Conservation (phyloP, 768 basidiomycete genomes). For the Pleurotus pulmonarius region DNA sequence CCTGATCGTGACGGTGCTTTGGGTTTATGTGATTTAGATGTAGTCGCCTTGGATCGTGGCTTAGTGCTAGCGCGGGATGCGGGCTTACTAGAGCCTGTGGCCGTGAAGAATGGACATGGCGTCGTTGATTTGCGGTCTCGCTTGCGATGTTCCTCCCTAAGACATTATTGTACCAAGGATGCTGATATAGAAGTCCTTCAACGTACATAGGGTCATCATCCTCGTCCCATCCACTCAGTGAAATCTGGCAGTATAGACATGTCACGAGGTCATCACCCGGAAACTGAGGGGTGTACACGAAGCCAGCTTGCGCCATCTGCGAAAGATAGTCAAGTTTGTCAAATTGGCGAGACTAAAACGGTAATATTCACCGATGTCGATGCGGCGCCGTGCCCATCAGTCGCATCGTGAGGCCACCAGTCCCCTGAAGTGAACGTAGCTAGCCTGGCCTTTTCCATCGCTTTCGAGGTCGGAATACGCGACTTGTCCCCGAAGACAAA, state of each 20-base stretch:
- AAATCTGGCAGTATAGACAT: slow-evolving; percentile 81
- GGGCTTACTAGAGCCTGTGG: slow-evolving; percentile 12
- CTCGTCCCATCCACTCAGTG: slow-evolving; percentile 83
- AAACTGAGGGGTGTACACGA: slow-evolving; percentile 70
- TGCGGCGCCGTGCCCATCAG: slow-evolving; percentile 60
- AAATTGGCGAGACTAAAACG: too few species aligned
- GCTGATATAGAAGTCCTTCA: neutral
- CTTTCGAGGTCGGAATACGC: slow-evolving; percentile 62
- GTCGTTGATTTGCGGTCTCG: slow-evolving; percentile 49
- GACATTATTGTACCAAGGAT: neutral
- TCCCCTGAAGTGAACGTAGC: slow-evolving; percentile 55
- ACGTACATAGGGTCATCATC: slow-evolving; percentile 86
- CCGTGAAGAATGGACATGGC: slow-evolving; percentile 39
- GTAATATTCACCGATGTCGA: slow-evolving; percentile 55
- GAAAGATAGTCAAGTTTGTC: neutral
- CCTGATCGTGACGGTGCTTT: slow-evolving; percentile 6
- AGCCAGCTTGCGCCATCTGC: slow-evolving; percentile 89
- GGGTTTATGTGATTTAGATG: slow-evolving; percentile 1
- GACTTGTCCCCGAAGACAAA: slow-evolving; percentile 54
- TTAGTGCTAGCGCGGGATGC: slow-evolving; percentile 9
- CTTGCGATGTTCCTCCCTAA: slow-evolving; percentile 71
- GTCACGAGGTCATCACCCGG: slow-evolving; percentile 75
- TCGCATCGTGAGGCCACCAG: slow-evolving; percentile 68
- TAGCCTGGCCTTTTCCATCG: slow-evolving; percentile 70
- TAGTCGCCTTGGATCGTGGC: neutral